Percentiles rank a stretch among this genome's conserved stretches.
phyloP scores from a whole-genome alignment of 2,329 filamentous ascomycete genomes.

The Trichophyton mentagrophytes region DNA sequence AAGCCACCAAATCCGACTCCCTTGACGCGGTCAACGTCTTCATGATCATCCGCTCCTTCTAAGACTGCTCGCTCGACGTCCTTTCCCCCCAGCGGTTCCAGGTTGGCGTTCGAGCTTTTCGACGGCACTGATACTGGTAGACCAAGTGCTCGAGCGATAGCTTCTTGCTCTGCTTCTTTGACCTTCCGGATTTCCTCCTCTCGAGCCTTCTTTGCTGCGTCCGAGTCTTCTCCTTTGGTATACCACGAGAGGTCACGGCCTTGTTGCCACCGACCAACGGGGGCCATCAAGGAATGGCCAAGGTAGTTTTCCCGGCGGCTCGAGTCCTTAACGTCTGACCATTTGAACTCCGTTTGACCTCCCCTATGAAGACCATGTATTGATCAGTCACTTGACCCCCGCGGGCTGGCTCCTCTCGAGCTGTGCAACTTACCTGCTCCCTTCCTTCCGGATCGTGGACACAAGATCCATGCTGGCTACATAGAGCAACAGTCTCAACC shows the following conservation, averaged over 20 bases:
- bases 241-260: slow-evolving; percentile 58
- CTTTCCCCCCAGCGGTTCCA: slow-evolving; percentile 49
- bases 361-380: slow-evolving; percentile 41
- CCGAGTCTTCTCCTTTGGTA: slow-evolving; percentile 41
- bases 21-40: slow-evolving; percentile 17
- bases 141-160: slow-evolving; percentile 69
- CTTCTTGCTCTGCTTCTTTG: slow-evolving; percentile 89
- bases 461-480: slow-evolving; percentile 67
- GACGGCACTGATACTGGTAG: slow-evolving; percentile 51
- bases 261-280: slow-evolving; percentile 84
- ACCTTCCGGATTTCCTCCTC: slow-evolving; percentile 67
- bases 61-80: slow-evolving; percentile 45
- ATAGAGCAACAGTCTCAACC: background rate
- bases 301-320: slow-evolving; percentile 81
- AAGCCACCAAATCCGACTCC: slow-evolving; percentile 26
- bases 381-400: slow-evolving; percentile 6
- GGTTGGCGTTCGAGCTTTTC: slow-evolving; percentile 52
- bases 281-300: slow-evolving; percentile 81
- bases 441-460: slow-evolving; percentile 83
- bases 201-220: slow-evolving; percentile 43
- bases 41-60: slow-evolving; percentile 22
- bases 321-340: slow-evolving; percentile 84
- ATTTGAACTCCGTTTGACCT: slow-evolving; percentile 82
- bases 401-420: background rate
- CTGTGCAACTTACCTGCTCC: slow-evolving; percentile 44